These are phyloP conservation scores for Thinopyrum elongatum DNA, from an alignment of 176 grass and related monocot species.

Conservation along the genomic window DNA sequence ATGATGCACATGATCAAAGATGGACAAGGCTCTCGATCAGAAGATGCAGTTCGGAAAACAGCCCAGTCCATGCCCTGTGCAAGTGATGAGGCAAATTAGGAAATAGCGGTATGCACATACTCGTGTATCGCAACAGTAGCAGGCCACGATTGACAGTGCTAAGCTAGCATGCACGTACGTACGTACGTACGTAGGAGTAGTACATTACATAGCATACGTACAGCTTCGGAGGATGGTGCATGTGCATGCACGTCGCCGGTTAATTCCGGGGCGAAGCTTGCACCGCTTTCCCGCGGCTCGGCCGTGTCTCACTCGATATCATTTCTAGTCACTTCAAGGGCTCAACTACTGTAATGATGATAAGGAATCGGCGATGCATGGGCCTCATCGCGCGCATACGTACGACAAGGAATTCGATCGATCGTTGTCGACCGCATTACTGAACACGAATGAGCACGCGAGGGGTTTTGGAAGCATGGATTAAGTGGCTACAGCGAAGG, in stretches of 20 bases:
- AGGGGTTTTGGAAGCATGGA: neutral
- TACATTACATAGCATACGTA: no score
- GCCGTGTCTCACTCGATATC: neutral
- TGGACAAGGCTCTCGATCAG: no score
- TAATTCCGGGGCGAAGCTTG: neutral
- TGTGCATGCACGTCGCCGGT: neutral
- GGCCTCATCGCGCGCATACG: neutral
- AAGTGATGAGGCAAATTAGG: neutral
- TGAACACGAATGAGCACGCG: neutral
- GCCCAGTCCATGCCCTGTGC: neutral
- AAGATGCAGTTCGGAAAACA: no score
- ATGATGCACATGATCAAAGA: neutral
- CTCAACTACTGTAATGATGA: constrained; percentile 14
- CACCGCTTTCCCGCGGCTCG: neutral
- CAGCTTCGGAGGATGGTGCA: neutral
- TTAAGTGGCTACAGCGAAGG: no score
- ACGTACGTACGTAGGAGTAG: no score
- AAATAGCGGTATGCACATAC: neutral
- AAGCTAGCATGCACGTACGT: neutral
- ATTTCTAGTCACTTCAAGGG: neutral
- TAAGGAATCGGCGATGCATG: neutral
- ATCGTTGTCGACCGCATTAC: neutral
- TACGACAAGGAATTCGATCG: neutral
- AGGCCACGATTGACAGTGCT: neutral
- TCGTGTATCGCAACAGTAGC: neutral